These are phyloP conservation scores for Sideroxylon spinosum DNA, from an alignment of 179 eudicot genomes.

Conservation along the genomic window DNA sequence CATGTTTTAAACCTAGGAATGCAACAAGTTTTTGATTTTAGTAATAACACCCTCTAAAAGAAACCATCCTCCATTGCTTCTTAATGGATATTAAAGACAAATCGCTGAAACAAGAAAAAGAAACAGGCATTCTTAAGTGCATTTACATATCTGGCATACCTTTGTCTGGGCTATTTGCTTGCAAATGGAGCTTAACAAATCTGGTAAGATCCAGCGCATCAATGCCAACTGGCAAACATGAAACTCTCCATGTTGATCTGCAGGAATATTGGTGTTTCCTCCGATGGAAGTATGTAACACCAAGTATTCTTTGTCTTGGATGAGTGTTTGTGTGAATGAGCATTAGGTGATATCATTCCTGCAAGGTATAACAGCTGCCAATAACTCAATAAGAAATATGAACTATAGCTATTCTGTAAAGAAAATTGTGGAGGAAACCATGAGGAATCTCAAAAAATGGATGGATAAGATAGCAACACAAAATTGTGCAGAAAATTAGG, in stretches of 20 bases:
- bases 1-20: too few species aligned
- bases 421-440: not conserved
- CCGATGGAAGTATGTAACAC: conserved; percentile 25
- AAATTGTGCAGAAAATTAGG: not conserved
- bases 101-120: not conserved
- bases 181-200: conserved; percentile 25
- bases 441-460: not conserved
- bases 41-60: not conserved
- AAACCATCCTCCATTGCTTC: not conserved
- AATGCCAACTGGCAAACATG: conserved; percentile 29
- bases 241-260: conserved; percentile 29
- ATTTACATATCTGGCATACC: conserved; percentile 13
- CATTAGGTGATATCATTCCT: conserved; percentile 37
- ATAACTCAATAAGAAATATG: conserved; percentile 3
- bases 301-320: conserved; percentile 35
- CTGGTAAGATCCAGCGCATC: conserved; percentile 23
- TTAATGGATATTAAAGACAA: not conserved
- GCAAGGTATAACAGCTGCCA: conserved; percentile 15
- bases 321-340: conserved; percentile 32
- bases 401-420: not conserved
- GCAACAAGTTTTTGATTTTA: too few species aligned
- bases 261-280: conserved; percentile 28
- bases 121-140: not conserved
- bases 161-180: conserved; percentile 18
- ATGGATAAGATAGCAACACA: not conserved